Evolutionary conservation across 257 asterid genomes (phyloP).

Genomic region (Forsythia suspensa): DNA sequence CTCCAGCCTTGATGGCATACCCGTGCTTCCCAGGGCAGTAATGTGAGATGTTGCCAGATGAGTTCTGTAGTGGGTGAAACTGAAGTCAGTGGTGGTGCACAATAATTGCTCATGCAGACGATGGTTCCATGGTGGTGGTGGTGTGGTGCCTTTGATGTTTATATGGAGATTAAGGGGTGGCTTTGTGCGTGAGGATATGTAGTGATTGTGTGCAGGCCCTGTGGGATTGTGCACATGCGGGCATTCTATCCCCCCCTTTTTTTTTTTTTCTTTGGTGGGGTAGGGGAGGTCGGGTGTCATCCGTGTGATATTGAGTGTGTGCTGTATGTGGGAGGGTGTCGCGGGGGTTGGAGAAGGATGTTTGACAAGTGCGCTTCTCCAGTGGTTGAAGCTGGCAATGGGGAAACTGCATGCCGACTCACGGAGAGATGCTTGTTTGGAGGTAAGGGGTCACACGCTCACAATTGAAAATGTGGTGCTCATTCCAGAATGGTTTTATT

Average conservation of each 20-base stretch:
- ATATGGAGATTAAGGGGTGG: neutral
- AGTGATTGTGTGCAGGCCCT: neutral
- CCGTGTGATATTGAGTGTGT: neutral
- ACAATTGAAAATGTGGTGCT: too few relatives aligned
- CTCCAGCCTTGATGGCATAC: neutral
- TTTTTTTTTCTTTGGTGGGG: neutral
- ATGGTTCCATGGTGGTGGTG: neutral
- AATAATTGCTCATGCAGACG: neutral
- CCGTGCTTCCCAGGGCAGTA: neutral
- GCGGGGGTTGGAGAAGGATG: neutral
- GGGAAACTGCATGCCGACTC: neutral
- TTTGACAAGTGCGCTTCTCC: neutral
- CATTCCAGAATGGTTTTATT: too few relatives aligned
- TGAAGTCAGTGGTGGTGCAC: neutral
- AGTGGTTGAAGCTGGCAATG: neutral
- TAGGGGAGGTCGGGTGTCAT: neutral
- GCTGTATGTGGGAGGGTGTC: neutral
- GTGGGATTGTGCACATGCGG: neutral
- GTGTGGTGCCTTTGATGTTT: neutral
- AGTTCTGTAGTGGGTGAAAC: neutral
- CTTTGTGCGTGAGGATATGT: neutral
- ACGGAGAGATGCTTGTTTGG: too few relatives aligned
- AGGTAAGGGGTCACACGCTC: too few relatives aligned
- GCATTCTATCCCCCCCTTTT: too few relatives aligned
- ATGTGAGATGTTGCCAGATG: neutral